Base-by-base conservation (phyloP, 73 alveolate genomes). In the Paramecium pentaurelia region DNA sequence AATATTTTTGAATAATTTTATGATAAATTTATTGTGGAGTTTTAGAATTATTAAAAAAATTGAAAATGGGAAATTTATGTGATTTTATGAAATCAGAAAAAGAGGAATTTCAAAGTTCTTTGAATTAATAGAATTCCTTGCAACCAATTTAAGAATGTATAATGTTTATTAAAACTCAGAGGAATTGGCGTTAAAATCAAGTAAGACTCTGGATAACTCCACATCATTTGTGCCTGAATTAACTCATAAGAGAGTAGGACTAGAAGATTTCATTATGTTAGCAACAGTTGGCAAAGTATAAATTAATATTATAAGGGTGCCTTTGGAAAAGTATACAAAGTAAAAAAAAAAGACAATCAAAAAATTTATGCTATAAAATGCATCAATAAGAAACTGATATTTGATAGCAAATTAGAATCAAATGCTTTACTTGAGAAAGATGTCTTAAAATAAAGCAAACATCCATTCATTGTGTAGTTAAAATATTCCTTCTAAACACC, bases 261-360 rank as follows among this genome's bases (percentile, higher is more conserved):
- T 80, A 14, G 91, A 80, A 27, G 91, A 80, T 47, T 80, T 80
- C 49, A 47, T 80, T 27, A 80, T 80, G 91, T 64, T 80, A 20
- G 91, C 47, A 18, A 80, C 91, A 47, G 58, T 80, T 40, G 91
- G 91, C 14, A 80, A 80, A 36, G 91, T 80, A 80, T 18, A 47
- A 16, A 45, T 25, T 80, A 40, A 47, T 93, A 93, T 49, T 98
- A 98, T 32, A 87, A 94, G 77, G 99, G 99, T 58, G 93, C 98
- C 71, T 98, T 93, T 94, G 99, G 99, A 30, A 96, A 95, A 93
- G 99, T 96, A 10, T 98, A 88, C 91, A 98, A 98, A 92, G 99
- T 97, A 0, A 91, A 85, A 77, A 92, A 95, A 89, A 97, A 95
- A 88, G 97, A 96, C 60, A 92, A 84, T 28, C 95, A 97, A 45